Percentiles rank a stretch among this genome's conserved stretches.
phyloP scores from a whole-genome alignment of 345 rosid species.

The Gossypium longicalyx region DNA sequence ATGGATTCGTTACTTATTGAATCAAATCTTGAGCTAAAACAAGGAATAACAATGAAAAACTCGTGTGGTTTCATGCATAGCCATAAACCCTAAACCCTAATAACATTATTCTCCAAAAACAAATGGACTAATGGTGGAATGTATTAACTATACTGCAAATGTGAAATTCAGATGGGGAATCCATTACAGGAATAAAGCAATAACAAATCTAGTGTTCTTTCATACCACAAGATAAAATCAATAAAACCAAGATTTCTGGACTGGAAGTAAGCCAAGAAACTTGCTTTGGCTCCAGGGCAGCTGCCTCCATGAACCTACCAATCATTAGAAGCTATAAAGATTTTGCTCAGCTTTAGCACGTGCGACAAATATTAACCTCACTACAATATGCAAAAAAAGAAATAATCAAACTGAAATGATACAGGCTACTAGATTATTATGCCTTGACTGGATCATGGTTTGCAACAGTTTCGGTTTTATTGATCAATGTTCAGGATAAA shows the following conservation, averaged over 20 bases:
- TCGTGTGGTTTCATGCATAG: background rate
- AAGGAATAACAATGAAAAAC: background rate
- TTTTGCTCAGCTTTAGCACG: background rate
- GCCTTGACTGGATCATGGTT: background rate
- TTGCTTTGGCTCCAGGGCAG: no score
- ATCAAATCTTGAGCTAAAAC: slow-evolving; percentile 7
- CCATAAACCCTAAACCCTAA: background rate
- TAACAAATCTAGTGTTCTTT: background rate
- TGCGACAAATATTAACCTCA: background rate
- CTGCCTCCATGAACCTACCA: no score
- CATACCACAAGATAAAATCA: background rate
- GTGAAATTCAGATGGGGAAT: background rate
- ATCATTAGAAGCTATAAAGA: no score
- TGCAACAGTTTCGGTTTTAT: background rate
- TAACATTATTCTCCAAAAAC: background rate
- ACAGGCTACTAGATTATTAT: background rate
- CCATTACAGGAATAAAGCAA: background rate
- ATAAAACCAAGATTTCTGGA: background rate
- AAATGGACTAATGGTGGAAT: slow-evolving; percentile 4
- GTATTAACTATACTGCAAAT: background rate
- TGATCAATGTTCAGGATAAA: background rate
- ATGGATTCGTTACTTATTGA: background rate
- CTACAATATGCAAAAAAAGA: background rate
- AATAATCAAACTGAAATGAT: background rate
- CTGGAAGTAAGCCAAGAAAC: background rate